Evolutionary conservation across 192 early-diverging fungal species (phyloP).

Genomic region (Entrophospora sp.): DNA sequence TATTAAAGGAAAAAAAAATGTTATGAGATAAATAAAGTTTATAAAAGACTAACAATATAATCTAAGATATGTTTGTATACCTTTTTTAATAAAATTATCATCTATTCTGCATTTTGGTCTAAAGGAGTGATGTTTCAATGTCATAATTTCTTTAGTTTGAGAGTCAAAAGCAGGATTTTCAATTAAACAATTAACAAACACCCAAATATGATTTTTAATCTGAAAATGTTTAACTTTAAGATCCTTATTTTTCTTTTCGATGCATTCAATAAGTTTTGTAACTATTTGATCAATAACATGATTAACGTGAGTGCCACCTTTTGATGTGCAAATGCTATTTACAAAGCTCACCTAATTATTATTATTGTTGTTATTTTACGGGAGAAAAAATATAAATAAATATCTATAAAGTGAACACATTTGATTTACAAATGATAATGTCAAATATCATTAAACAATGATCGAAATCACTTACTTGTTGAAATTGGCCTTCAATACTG

Average conservation of each 20-base stretch:
- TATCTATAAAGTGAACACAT: too few relatives aligned
- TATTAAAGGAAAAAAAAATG: too few relatives aligned
- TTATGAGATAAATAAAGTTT: too few relatives aligned
- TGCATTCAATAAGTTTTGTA: constrained; percentile 52
- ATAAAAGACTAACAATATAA: background rate
- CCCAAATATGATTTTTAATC: constrained; percentile 82
- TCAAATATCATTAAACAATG: background rate
- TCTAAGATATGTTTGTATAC: constrained; percentile 24
- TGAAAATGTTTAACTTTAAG: constrained; percentile 60
- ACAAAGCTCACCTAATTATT: constrained; percentile 85
- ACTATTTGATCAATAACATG: constrained; percentile 78
- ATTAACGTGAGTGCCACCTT: constrained; percentile 87
- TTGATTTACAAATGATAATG: background rate
- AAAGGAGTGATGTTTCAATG: constrained; percentile 63
- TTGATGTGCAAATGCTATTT: constrained; percentile 90
- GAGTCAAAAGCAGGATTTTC: constrained; percentile 95
- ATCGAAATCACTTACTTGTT: constrained; percentile 50
- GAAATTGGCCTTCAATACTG: constrained; percentile 86
- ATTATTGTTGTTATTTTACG: too few relatives aligned
- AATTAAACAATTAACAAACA: constrained; percentile 92
- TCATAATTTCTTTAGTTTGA: constrained; percentile 96
- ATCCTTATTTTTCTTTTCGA: constrained; percentile 69
- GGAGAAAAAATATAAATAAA: too few relatives aligned
- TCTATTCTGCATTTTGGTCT: constrained; percentile 66
- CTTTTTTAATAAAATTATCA: constrained; percentile 75